Evolutionary conservation across 2,329 filamentous ascomycete genomes (phyloP), one percentile per base, ranked within the genome.

Genomic region (Colletotrichum neosansevieriae): DNA sequence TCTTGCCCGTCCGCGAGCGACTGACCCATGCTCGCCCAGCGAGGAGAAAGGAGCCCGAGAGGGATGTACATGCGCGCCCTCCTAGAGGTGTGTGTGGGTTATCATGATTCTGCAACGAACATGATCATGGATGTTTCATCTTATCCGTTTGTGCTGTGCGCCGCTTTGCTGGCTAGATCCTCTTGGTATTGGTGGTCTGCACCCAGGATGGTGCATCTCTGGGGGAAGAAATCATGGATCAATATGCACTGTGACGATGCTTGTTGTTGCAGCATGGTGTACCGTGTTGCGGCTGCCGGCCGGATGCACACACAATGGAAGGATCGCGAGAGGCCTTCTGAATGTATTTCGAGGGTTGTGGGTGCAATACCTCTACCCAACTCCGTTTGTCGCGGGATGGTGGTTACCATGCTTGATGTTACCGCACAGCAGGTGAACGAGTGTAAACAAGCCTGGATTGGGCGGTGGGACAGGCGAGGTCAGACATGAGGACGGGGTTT

Each of bases 61-160:
- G 54, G 34, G 49, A 34, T 17, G 58, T 44, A 44, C 49, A 49
- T 49, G 36, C 40, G 40, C 51, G 58, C 32, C 15, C 47, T 21
- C 17, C 38, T 47, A 66, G 44, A 42, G 36, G 65, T 68, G 65
- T 68, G 65, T 29, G 58, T 61, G 65, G 56, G 45, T 54, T 69
- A 53, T 69, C 54, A 61, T 70, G 65, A 57, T 70, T 69, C 68
- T 70, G 68, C 65, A 70, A 69, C 68, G 68, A 70, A 69, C 68
- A 59, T 62, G 50, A 70, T 60, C 32, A 47, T 61, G 44, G 32
- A 51, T 66, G 69, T 69, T 70, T 70, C 69, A 65, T 70, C 66
- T 51, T 47, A 49, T 58, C 29, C 66, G 69, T 70, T 69, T 70
- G 51, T 40, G 50, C 50, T 68, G 61, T 64, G 36, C 21, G 32